A percentile compares a stretch with the other conserved stretches of the same genome.
These are phyloP conservation scores for Tuber melanosporum DNA, from an alignment of 495 filamentous ascomycete species.

Conservation along the genomic window DNA sequence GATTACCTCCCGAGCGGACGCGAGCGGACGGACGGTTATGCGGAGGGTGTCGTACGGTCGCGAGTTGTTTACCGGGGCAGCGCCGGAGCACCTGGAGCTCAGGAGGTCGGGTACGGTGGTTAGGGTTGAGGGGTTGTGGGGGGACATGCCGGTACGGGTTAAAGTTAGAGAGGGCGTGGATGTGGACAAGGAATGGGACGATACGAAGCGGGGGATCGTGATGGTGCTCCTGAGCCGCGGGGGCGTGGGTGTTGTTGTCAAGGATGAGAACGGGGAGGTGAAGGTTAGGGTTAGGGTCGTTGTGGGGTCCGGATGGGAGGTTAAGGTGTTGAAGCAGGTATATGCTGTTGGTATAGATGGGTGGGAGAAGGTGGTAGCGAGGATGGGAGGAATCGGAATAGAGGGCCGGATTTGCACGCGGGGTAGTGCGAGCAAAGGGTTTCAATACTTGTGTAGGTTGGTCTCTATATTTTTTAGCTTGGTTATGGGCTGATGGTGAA, in stretches of 20 bases:
- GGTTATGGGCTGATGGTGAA: neutral
- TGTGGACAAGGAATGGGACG: slow-evolving; percentile 65
- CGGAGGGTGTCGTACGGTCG: slow-evolving; percentile 44
- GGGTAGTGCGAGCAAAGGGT: slow-evolving; percentile 18
- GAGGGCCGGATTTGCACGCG: slow-evolving; percentile 32
- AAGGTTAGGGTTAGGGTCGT: slow-evolving; percentile 30
- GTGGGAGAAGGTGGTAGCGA: slow-evolving; percentile 36
- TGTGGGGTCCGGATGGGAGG: slow-evolving; percentile 17
- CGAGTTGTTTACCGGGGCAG: slow-evolving; percentile 46
- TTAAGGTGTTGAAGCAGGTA: slow-evolving; percentile 17
- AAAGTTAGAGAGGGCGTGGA: slow-evolving; percentile 49
- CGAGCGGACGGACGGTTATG: slow-evolving; percentile 59
- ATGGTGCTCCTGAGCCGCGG: slow-evolving; percentile 64
- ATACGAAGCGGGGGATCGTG: slow-evolving; percentile 54
- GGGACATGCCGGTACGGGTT: slow-evolving; percentile 92
- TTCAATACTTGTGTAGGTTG: slow-evolving; percentile 32
- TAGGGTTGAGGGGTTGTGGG: slow-evolving; percentile 79
- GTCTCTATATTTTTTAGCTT: neutral
- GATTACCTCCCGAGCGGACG: slow-evolving; percentile 67
- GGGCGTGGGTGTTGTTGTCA: slow-evolving; percentile 44
- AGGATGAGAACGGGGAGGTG: slow-evolving; percentile 42
- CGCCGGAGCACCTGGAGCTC: slow-evolving; percentile 45
- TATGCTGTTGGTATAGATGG: slow-evolving; percentile 19
- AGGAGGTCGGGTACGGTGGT: slow-evolving; percentile 69
- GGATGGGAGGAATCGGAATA: slow-evolving; percentile 29